A percentile compares a stretch with the other conserved stretches of the same genome.
Conservation (phyloP, 176 grass and related monocot species). For the Phragmites australis region DNA sequence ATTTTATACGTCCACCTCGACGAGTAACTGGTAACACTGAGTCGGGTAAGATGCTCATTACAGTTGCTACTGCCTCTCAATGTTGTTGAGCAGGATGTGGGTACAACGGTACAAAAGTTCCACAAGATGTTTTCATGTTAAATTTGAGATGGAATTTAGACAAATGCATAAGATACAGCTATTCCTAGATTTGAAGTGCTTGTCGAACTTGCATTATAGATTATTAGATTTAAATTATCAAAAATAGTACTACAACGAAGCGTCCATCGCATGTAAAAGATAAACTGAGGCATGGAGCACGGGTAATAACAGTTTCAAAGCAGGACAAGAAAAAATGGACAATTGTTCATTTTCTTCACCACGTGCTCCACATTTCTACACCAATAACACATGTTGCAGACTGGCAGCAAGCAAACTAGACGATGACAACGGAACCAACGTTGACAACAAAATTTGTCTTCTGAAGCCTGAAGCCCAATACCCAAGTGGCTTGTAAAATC, state of each 20-base stretch:
- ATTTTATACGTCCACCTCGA: not conserved
- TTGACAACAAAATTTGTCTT: not conserved
- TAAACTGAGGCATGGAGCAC: not conserved
- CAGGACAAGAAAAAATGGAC: too few species aligned
- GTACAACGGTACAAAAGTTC: too few species aligned
- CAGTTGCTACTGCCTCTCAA: too few species aligned
- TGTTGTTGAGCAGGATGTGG: too few species aligned
- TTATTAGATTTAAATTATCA: too few species aligned
- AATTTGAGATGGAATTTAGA: not conserved
- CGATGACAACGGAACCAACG: too few species aligned
- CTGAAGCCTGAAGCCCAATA: not conserved
- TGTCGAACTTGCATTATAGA: not conserved
- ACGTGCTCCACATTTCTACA: not conserved
- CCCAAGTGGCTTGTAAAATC: not conserved
- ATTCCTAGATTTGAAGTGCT: not conserved
- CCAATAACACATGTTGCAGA: not conserved
- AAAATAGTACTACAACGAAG: not conserved
- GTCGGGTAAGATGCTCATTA: not conserved
- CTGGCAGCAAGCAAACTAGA: not conserved
- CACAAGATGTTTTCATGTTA: not conserved
- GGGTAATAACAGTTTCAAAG: not conserved
- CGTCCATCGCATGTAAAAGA: not conserved
- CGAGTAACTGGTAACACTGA: too few species aligned
- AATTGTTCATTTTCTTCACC: not conserved
- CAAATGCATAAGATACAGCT: not conserved